Evolutionary conservation across 768 basidiomycete genomes (phyloP), one percentile per base, ranked within the genome.

Genomic region (Mycena epipterygia): DNA sequence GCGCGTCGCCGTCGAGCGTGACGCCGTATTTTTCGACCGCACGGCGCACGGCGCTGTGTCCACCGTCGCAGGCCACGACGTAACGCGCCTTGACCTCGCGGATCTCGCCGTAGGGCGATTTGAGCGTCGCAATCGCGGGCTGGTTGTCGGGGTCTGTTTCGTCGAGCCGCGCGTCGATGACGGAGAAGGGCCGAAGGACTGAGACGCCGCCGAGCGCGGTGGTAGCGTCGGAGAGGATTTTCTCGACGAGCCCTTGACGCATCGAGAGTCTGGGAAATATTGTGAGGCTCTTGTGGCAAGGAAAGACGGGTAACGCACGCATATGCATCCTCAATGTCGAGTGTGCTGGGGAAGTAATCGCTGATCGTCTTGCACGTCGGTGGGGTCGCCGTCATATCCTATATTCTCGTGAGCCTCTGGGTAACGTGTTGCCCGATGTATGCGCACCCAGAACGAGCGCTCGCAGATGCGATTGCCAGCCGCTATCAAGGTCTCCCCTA

Each of bases 191-290:
- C 21, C 65, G 65, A 19, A 39, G 58, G 17, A 67, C 58, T 16
- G 32, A 52, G 27, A 25, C 66, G 30, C 58, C 66, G 12, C 30
- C 41, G 7, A 23, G 21, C 12, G 30, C 59, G 13, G 49, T 53
- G 17, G 44, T 61, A 9, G 27, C 67, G 6, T 68, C 67, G 17
- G 51, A 14, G 16, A 68, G 49, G 11, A 61, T 55, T 37, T 32
- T 68, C 42, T 68, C 67, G 16, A 61, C 42, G 52, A 68, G 59
- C 14, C 67, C 67, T 55, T 68, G 67, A 5, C 58, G 58, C 11
- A 61, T 55, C 16, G 41, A 16, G 13, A 68, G 41, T 5, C 67
- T 68, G n/a, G 30, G 41, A 7, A n/a, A n/a, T n/a, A n/a, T n/a
- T n/a, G n/a, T n/a, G n/a, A n/a, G n/a, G n/a, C n/a, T n/a, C n/a